A percentile compares a stretch with the other conserved stretches of the same genome.
Conservation (phyloP, 768 basidiomycete species). For the Leccinum aurantiacum region DNA sequence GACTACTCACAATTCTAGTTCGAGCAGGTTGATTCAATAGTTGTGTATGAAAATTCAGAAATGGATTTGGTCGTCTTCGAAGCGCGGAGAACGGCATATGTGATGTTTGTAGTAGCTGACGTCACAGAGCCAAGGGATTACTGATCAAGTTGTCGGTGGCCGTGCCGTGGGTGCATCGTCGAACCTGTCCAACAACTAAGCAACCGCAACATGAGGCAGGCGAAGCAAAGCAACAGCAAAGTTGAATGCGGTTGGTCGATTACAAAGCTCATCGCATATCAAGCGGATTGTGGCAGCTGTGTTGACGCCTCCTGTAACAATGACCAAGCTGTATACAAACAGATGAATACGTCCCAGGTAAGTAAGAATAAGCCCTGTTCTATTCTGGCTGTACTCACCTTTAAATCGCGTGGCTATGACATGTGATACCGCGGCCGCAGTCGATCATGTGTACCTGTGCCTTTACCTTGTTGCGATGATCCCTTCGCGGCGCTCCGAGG, state of each 20-base stretch:
- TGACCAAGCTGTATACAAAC: neutral
- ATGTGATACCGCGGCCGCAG: neutral
- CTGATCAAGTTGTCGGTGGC: neutral
- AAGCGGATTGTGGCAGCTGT: neutral
- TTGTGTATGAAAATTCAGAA: neutral
- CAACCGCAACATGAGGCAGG: conserved; percentile 51
- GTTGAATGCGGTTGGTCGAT: conserved; percentile 58
- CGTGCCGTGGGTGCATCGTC: neutral
- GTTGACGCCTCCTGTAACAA: neutral
- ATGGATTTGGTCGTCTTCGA: neutral
- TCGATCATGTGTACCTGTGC: neutral
- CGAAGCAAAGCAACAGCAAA: conserved; percentile 56
- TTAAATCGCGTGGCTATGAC: neutral
- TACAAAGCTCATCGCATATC: neutral
- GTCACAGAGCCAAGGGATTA: neutral
- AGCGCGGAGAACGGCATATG: neutral
- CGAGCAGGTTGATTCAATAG: no score
- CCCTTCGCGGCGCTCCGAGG: neutral
- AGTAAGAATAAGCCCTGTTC: conserved; percentile 63
- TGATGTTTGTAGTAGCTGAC: neutral
- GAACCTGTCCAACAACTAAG: conserved; percentile 21
- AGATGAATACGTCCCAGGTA: conserved; percentile 49
- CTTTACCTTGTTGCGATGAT: neutral
- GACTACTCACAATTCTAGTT: no score
- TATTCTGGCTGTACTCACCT: conserved; percentile 50